phyloP scores from a whole-genome alignment of 192 early-diverging fungal species.

The Umbelopsis vinacea region DNA sequence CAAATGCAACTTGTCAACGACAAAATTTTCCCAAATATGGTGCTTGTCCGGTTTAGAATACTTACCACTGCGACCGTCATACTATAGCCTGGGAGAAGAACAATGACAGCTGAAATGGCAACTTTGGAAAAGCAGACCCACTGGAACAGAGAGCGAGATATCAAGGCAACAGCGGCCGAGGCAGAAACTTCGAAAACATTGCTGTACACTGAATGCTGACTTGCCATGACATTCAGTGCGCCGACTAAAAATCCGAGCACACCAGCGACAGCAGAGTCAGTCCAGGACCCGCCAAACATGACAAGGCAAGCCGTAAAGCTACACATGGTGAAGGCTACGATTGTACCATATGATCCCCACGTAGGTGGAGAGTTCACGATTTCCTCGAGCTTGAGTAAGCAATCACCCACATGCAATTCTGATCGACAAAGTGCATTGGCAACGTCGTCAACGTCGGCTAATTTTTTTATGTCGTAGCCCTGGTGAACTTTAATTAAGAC shows the following conservation, averaged over 20 bases:
- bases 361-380: slow-evolving; percentile 62
- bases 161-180: slow-evolving; percentile 37
- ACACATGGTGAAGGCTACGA: slow-evolving; percentile 50
- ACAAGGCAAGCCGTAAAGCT: slow-evolving; percentile 62
- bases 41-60: slow-evolving; percentile 13
- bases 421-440: slow-evolving; percentile 57
- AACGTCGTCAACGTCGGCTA: slow-evolving; percentile 63
- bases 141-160: slow-evolving; percentile 30
- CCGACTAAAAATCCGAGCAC: slow-evolving; percentile 64
- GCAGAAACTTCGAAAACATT: slow-evolving; percentile 63
- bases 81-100: slow-evolving; percentile 76
- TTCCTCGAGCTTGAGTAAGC: slow-evolving; percentile 54
- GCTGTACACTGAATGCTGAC: slow-evolving; percentile 62
- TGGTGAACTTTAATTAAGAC: slow-evolving; percentile 61
- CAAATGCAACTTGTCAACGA: slow-evolving; percentile 9
- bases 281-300: slow-evolving; percentile 66
- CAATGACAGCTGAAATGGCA: slow-evolving; percentile 47
- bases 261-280: slow-evolving; percentile 51
- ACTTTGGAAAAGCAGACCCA: slow-evolving; percentile 42
- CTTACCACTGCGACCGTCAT: slow-evolving; percentile 76
- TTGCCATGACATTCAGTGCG: slow-evolving; percentile 60
- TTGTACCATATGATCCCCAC: slow-evolving; percentile 57
- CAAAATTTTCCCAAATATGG: background rate
- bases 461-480: slow-evolving; percentile 75
- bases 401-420: slow-evolving; percentile 56